Evolutionary conservation across 441 rosid genomes (phyloP).

Genomic region (Capsella rubella): DNA sequence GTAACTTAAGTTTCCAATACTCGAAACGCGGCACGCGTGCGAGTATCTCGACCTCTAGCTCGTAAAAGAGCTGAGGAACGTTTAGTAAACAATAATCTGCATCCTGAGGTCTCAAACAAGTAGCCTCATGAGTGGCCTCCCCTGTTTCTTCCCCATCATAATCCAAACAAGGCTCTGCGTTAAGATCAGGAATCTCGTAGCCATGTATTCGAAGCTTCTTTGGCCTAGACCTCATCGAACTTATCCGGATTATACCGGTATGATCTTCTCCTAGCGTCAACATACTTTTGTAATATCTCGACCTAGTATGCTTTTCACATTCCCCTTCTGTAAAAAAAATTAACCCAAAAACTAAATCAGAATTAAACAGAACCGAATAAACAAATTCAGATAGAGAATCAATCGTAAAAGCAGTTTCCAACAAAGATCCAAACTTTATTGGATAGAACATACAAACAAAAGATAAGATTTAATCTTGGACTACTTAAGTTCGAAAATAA

Average conservation of each 20-base stretch:
- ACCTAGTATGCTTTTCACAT: conserved; percentile 48
- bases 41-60: conserved; percentile 74
- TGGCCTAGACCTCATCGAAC: conserved; percentile 30
- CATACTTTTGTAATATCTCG: conserved; percentile 42
- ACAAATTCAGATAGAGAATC: background rate
- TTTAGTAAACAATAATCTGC: conserved; percentile 75
- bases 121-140: conserved; percentile 5
- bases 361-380: conserved; percentile 6
- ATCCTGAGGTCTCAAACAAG: conserved; percentile 72
- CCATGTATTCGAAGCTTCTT: conserved; percentile 39
- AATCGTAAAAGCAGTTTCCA: background rate
- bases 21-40: conserved; percentile 79
- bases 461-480: background rate
- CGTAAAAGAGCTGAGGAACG: conserved; percentile 68
- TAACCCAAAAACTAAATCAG: background rate
- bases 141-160: conserved; percentile 50
- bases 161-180: conserved; percentile 38
- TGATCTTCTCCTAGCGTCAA: conserved; percentile 40
- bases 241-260: conserved; percentile 15
- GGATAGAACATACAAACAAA: too few species aligned
- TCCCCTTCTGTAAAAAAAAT: conserved; percentile 57
- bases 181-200: conserved; percentile 39
- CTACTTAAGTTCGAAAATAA: background rate
- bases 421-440: background rate
- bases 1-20: conserved; percentile 65